Evolutionary conservation across 177 flowering plant species (phyloP), one percentile per base, ranked within the genome.

Genomic region (Tripterygium wilfordii): DNA sequence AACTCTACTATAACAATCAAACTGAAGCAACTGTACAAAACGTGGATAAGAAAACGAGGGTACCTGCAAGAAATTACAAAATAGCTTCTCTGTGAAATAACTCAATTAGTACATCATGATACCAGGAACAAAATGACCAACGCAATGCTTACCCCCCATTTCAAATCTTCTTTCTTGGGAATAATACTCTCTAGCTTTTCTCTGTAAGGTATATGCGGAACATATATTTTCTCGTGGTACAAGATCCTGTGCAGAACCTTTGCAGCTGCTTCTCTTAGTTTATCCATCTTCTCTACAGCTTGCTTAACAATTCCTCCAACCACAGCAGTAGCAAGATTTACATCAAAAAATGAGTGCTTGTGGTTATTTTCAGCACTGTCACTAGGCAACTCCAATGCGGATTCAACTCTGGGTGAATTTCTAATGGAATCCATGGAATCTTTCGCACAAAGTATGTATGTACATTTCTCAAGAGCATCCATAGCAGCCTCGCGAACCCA

Each of bases 401-500:
- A 43, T 26, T 51, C 64, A 44, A 21, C 39, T 48, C 17, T 61
- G 28, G 32, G 33, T 29, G 28, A 31, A 22, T 49, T 53, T 35
- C 41, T 30, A 23, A 47, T 23, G 19, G 40, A 51, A 37, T 50
- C 46, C 36, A 35, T 12, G 2, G n/a, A n/a, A n/a, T n/a, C n/a
- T n/a, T n/a, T n/a, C n/a, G 67, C 68, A 45, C 85, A 89, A 6
- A 92, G 96, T 40, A 92, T 73, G 58, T 80, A 79, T 24, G 89
- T 70, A 61, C 95, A 89, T 70, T 64, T 84, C 58, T 86, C 94
- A 47, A 92, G 87, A 57, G 81, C 96, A 64, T 80, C 68, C 78
- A 92, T 71, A 24, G 99, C 89, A 70, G 83, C 99, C 61, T 88
- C 96, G 57, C 98, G 95, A 42, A 88, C 95, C 98, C 98, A 92